Conservation (phyloP, 2,329 filamentous ascomycete genomes). For the Colletotrichum liriopes region DNA sequence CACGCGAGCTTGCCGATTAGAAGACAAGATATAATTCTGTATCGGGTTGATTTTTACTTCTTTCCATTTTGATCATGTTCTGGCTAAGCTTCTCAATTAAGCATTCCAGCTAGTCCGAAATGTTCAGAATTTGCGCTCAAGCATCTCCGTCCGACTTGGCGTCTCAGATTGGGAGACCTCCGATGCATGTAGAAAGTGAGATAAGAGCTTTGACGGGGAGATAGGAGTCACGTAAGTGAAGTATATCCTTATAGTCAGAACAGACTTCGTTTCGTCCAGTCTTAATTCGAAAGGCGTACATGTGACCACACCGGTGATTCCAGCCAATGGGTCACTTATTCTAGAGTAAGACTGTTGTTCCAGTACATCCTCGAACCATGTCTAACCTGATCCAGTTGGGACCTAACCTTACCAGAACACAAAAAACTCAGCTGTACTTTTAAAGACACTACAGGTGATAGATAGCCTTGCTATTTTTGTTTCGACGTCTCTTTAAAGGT, state of each 20-base stretch:
- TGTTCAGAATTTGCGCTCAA: not conserved
- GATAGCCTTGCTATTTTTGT: no score
- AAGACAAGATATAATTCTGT: not conserved
- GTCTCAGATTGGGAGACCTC: not conserved
- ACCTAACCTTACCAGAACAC: not conserved
- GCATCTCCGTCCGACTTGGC: not conserved
- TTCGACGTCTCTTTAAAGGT: not conserved
- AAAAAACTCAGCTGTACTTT: not conserved
- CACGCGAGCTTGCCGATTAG: not conserved
- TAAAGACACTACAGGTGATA: not conserved
- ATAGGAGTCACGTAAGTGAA: not conserved
- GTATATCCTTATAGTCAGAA: not conserved
- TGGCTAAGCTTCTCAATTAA: not conserved
- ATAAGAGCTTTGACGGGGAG: no score
- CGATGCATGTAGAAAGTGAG: not conserved
- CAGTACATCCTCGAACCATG: not conserved
- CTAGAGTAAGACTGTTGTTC: not conserved
- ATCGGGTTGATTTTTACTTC: not conserved
- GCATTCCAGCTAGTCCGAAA: not conserved
- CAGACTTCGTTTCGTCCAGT: not conserved
- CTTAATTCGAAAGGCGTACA: not conserved
- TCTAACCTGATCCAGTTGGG: not conserved
- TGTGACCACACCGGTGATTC: no score
- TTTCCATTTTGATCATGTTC: not conserved
- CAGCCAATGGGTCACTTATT: not conserved